Base-by-base conservation (phyloP, 139 green algal genomes). In the Yamagishiella unicocca region DNA sequence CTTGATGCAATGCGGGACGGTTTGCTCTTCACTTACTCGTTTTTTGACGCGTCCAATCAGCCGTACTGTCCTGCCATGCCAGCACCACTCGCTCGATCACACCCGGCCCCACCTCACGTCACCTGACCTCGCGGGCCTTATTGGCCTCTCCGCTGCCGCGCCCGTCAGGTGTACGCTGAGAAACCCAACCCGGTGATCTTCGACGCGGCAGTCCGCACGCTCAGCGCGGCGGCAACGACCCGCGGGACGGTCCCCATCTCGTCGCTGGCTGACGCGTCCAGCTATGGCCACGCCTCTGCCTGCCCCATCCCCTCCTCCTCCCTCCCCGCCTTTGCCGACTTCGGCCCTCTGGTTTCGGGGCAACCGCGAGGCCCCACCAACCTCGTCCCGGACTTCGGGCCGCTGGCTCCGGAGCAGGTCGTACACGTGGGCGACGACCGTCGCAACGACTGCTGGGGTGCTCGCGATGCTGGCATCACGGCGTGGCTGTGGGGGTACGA, bases 111-210 rank as follows among this genome's bases (percentile, higher is more conserved):
- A n/a, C n/a, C n/a, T n/a, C n/a, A n/a, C n/a, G n/a, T n/a, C n/a
- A n/a, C n/a, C n/a, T n/a, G n/a, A n/a, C n/a, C n/a, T n/a, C n/a
- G n/a, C n/a, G n/a, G n/a, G n/a, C n/a, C n/a, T n/a, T n/a, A n/a
- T n/a, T n/a, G 58, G 22, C 58, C 58, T 72, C 7, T 24, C 17
- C 42, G 27, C 43, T 66, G 45, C 29, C 55, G 14, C 54, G 6
- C 83, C 1, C 91, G 94, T 46, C 94, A 97, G 87, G 92, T 98
- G 25, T 88, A 90, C 0, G 94, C 84, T 0, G 97, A 99, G 90
- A 99, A 99, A 90, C 97, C 97, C 45, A 97, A 97, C 90, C 96
- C 95, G 2, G 74, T 92, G 27, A 96, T 98, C 37, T 98, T 98
- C 83, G 89, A 97, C 55, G 75, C 68, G 25, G 80, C 78, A 1